Percentiles rank a stretch among this genome's conserved stretches.
Evolutionary conservation across 2,329 filamentous ascomycete genomes (phyloP).

Genomic region (Clonostachys rhizophaga): DNA sequence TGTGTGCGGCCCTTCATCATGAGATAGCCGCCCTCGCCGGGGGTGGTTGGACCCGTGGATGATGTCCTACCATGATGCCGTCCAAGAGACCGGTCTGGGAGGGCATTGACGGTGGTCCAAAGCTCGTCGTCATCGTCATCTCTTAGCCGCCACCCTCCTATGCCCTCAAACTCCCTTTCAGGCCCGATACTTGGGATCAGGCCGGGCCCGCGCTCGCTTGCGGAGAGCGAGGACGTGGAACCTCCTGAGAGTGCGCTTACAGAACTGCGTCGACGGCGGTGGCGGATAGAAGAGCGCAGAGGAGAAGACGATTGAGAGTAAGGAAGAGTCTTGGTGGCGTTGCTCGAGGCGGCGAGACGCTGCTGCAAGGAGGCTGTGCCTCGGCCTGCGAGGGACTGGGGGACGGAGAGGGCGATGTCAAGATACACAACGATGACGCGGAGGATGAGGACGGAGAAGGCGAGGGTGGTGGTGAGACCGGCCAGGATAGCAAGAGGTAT

Average conservation of each 20-base stretch:
- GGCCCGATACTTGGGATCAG: conserved; percentile 42
- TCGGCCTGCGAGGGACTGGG: conserved; percentile 44
- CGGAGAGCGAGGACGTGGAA: conserved; percentile 19
- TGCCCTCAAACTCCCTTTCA: conserved; percentile 53
- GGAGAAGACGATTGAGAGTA: conserved; percentile 5
- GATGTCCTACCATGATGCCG: conserved; percentile 31
- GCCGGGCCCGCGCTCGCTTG: conserved; percentile 28
- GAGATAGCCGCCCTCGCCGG: conserved; percentile 32
- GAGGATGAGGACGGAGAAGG: conserved; percentile 56
- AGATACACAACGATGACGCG: conserved; percentile 59
- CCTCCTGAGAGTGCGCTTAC: conserved; percentile 22
- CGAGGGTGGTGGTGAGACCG: conserved; percentile 56
- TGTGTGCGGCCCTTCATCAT: conserved; percentile 35
- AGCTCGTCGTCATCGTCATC: conserved; percentile 30
- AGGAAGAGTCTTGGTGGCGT: conserved; percentile 1
- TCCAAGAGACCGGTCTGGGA: conserved; percentile 35
- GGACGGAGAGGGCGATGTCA: conserved; percentile 54
- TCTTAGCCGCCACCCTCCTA: conserved; percentile 44
- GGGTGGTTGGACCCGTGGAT: conserved; percentile 29
- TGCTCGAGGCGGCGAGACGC: not conserved
- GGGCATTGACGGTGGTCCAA: conserved; percentile 48
- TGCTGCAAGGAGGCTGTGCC: conserved; percentile 13
- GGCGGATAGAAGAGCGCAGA: conserved; percentile 2
- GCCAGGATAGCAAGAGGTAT: conserved; percentile 60
- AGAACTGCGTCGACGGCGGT: conserved; percentile 26